Conservation (phyloP, 176 grass and related monocot species). For the Olyra latifolia region DNA sequence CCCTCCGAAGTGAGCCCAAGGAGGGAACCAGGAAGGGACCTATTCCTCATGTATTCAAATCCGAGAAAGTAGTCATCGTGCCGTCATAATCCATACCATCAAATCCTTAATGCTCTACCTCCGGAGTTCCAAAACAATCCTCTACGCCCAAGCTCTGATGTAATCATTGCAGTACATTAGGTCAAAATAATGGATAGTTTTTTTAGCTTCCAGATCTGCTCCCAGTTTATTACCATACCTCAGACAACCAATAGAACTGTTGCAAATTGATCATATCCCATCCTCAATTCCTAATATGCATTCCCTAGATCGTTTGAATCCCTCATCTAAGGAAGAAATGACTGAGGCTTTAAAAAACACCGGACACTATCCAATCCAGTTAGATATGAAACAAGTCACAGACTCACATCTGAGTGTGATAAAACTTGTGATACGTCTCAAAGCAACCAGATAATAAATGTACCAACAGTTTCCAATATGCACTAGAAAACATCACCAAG, state of each 20-base stretch:
- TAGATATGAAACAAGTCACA: not conserved
- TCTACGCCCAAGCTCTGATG: slow-evolving; percentile 44
- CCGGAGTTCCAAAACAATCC: slow-evolving; percentile 37
- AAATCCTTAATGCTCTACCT: slow-evolving; percentile 39
- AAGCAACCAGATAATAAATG: slow-evolving; percentile 4
- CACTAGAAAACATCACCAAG: not conserved
- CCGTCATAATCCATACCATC: slow-evolving; percentile 25
- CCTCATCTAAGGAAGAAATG: slow-evolving; percentile 54
- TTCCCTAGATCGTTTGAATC: slow-evolving; percentile 51
- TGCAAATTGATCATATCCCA: slow-evolving; percentile 51
- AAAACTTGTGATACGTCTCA: not conserved
- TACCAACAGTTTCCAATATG: not conserved
- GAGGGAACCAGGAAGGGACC: slow-evolving; percentile 2
- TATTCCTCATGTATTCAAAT: not conserved
- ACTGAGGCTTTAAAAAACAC: slow-evolving; percentile 38
- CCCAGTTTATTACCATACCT: slow-evolving; percentile 56
- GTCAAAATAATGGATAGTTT: slow-evolving; percentile 25
- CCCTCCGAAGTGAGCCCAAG: slow-evolving; percentile 1
- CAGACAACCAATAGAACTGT: slow-evolving; percentile 41
- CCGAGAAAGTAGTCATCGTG: slow-evolving; percentile 8
- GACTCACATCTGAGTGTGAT: not conserved
- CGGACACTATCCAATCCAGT: slow-evolving; percentile 21
- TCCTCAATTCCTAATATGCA: slow-evolving; percentile 46
- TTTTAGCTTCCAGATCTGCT: slow-evolving; percentile 36
- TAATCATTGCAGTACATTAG: slow-evolving; percentile 42